Percentiles rank a stretch among this genome's conserved stretches.
These are phyloP conservation scores for Lagenidium sp. DNA, from an alignment of 352 stramenopile genomes.

Conservation along the genomic window DNA sequence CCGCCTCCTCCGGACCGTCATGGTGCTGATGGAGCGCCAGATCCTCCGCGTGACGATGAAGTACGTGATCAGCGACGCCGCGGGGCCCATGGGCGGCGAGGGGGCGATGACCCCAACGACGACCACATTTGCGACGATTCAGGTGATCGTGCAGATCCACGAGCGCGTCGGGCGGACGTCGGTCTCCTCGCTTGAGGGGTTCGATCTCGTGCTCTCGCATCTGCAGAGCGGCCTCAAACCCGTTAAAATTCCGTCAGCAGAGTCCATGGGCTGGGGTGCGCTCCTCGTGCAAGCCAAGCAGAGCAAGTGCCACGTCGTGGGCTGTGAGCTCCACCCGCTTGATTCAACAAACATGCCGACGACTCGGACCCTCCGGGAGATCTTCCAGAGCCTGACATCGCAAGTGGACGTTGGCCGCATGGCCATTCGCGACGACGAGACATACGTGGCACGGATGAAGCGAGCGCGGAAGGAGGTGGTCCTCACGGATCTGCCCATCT, in stretches of 20 bases:
- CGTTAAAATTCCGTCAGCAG: conserved; percentile 6
- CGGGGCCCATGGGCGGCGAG: not conserved
- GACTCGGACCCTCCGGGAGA: conserved; percentile 37
- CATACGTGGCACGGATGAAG: conserved; percentile 48
- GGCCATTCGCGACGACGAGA: conserved; percentile 53
- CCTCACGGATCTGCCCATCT: conserved; percentile 57
- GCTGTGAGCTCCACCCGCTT: conserved; percentile 39
- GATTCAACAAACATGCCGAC: not conserved
- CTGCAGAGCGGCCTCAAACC: conserved; percentile 40
- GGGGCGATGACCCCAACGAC: not conserved
- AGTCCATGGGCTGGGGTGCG: conserved; percentile 5
- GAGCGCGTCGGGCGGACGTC: conserved; percentile 10
- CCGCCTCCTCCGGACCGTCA: conserved; percentile 28
- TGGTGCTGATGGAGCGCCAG: conserved; percentile 30
- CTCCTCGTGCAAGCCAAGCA: conserved; percentile 22
- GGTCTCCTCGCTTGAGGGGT: conserved; percentile 30
- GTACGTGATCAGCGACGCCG: conserved; percentile 18
- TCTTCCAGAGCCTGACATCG: conserved; percentile 61
- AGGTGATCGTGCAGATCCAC: conserved; percentile 34
- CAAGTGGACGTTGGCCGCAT: conserved; percentile 50
- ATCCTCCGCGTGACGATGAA: conserved; percentile 26
- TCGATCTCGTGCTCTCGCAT: conserved; percentile 50
- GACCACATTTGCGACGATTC: conserved; percentile 31
- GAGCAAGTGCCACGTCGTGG: conserved; percentile 58
- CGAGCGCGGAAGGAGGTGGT: conserved; percentile 19